Conservation (phyloP, 306 rosid genomes). For the Prinsepia uniflora region DNA sequence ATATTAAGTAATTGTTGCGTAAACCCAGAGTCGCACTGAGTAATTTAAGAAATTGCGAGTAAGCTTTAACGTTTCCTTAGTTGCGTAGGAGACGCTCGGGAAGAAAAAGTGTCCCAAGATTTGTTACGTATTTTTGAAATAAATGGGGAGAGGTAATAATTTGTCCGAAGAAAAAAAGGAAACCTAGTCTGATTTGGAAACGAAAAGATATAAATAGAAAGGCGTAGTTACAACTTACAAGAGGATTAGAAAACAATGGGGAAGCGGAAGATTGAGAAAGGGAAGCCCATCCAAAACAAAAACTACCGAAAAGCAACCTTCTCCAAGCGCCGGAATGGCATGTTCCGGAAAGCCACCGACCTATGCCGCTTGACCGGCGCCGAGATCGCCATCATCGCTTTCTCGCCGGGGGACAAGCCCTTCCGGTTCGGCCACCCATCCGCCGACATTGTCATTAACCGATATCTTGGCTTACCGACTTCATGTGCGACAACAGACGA, state of each 20-base stretch:
- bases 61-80: no score
- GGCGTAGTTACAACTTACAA: no score
- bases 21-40: no score
- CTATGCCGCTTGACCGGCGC: slow-evolving; percentile 3
- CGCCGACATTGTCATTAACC: background rate
- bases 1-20: no score
- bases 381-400: background rate
- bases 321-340: slow-evolving; percentile 14
- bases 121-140: no score
- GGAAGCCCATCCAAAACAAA: slow-evolving; percentile 8
- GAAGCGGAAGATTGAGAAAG: background rate
- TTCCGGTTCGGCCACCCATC: background rate
- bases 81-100: no score
- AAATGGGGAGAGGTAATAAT: no score
- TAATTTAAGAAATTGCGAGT: no score
- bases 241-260: background rate
- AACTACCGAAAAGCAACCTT: slow-evolving; percentile 9
- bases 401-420: slow-evolving; percentile 5
- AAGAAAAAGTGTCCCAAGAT: no score
- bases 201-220: no score
- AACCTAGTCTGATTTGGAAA: no score
- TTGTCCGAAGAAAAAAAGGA: no score
- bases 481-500: background rate
- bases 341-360: slow-evolving; percentile 13
- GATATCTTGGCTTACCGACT: background rate